Base-by-base conservation (phyloP, 2,329 filamentous ascomycete genomes). In the Beauveria sp. region DNA sequence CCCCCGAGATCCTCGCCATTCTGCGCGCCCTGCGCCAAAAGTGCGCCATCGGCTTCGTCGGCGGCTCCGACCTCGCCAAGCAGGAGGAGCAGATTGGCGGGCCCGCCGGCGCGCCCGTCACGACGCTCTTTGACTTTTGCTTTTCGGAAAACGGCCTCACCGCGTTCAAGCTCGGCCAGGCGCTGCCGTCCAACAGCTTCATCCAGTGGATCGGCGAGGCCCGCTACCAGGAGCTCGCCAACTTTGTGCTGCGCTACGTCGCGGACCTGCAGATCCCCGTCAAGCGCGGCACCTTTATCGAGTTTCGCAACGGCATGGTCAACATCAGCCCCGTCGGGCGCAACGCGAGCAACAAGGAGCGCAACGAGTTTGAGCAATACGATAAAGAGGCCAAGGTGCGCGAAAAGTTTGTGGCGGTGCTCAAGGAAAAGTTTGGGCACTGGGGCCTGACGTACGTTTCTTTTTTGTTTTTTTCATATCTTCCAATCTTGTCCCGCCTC, bases 111-210 rank as follows among this genome's bases (percentile, higher is more conserved):
- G 75, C 77, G 30, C 82, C 88, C 67, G 93, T 97, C 64, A 92
- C 87, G 57, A 80, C 85, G 64, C 86, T 97, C 70, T 99, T 99
- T 80, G 94, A 99, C 81, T 99, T 91, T 79, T 94, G 89, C 84
- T 99, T 99, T 79, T 81, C 92, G 62, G 94, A 99, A 80, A 99
- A 99, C 78, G 94, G 94, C 12, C 85, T 99, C 67, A 96, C 90
- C 2, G 94, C 93, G 48, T 96, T 84, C 82, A 91, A 92, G 71
- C 78, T 92, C 70, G 94, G 93, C 69, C 76, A 87, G 73, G 81
- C 84, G 60, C 84, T 97, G 62, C 80, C 87, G 1, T 86, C 85
- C 70, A 89, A 88, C 76, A 91, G 85, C 77, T 99, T 97, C 84
- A 96, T 97, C 79, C 76, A 85, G 68, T 96, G 88, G 87, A 82